A percentile compares a stretch with the other conserved stretches of the same genome.
Conservation (phyloP, 768 basidiomycete species). For the Suillus variegatus region DNA sequence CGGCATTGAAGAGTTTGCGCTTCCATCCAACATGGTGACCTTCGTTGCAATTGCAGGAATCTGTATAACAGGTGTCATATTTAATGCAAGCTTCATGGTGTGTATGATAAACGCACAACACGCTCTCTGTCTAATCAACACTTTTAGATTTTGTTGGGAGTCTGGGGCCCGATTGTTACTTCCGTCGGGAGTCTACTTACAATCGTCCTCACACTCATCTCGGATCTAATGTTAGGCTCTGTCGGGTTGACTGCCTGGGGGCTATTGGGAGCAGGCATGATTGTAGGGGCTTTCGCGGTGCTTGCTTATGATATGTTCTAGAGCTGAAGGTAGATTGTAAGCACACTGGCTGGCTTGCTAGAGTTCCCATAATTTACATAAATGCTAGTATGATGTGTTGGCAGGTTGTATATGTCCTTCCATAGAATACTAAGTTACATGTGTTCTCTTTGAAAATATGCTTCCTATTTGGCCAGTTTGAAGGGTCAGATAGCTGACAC, state of each 20-base stretch:
- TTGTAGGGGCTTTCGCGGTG: slow-evolving; percentile 81
- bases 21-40: slow-evolving; percentile 54
- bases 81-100: slow-evolving; percentile 89
- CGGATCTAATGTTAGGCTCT: slow-evolving; percentile 74
- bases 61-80: slow-evolving; percentile 68
- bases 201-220: slow-evolving; percentile 83
- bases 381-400: neutral
- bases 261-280: slow-evolving; percentile 73
- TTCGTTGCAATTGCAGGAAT: slow-evolving; percentile 65
- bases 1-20: slow-evolving; percentile 64
- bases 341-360: no score
- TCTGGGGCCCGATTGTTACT: slow-evolving; percentile 87
- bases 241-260: slow-evolving; percentile 71
- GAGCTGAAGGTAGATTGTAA: slow-evolving; percentile 16
- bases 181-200: slow-evolving; percentile 95
- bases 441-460: no score
- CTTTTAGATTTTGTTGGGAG: slow-evolving; percentile 69
- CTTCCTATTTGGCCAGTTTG: no score
- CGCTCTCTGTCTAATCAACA: neutral
- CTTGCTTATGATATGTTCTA: slow-evolving; percentile 71
- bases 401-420: neutral
- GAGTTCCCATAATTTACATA: no score
- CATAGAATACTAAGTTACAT: no score
- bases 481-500: neutral
- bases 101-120: slow-evolving; percentile 12